Evolutionary conservation across 2,329 filamentous ascomycete genomes (phyloP).

Genomic region (Neurospora crassa): DNA sequence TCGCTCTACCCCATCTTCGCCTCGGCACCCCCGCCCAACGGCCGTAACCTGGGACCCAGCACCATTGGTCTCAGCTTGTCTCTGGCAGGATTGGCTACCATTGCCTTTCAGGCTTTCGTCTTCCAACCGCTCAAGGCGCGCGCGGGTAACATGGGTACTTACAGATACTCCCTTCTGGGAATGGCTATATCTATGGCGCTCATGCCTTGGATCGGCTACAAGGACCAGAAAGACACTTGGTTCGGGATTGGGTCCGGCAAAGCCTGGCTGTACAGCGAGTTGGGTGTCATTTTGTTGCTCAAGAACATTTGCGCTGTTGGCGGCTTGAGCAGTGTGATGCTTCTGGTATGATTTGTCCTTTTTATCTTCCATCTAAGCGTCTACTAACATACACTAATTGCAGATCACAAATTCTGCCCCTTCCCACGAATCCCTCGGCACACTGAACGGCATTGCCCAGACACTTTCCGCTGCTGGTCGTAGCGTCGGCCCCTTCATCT

Average conservation of each 20-base stretch:
- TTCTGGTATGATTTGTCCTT: slow-evolving; percentile 55
- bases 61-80: slow-evolving; percentile 82
- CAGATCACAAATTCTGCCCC: slow-evolving; percentile 91
- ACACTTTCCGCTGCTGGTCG: slow-evolving; percentile 86
- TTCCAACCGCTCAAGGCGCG: slow-evolving; percentile 71
- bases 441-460: slow-evolving; percentile 87
- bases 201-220: slow-evolving; percentile 85
- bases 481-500: slow-evolving; percentile 79
- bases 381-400: neutral
- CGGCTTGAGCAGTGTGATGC: slow-evolving; percentile 78
- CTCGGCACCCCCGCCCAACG: slow-evolving; percentile 63
- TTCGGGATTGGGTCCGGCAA: slow-evolving; percentile 53
- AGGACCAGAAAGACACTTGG: slow-evolving; percentile 42
- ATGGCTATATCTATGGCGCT: slow-evolving; percentile 74
- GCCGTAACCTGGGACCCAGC: slow-evolving; percentile 63
- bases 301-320: slow-evolving; percentile 89
- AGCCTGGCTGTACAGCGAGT: slow-evolving; percentile 65
- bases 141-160: slow-evolving; percentile 78
- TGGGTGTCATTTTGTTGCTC: slow-evolving; percentile 71
- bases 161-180: slow-evolving; percentile 66
- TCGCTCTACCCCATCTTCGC: slow-evolving; percentile 92
- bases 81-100: slow-evolving; percentile 75
- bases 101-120: slow-evolving; percentile 78
- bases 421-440: slow-evolving; percentile 75
- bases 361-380: neutral